Conservation (phyloP, 495 filamentous ascomycete genomes). For the Lasiosphaeria hispida region DNA sequence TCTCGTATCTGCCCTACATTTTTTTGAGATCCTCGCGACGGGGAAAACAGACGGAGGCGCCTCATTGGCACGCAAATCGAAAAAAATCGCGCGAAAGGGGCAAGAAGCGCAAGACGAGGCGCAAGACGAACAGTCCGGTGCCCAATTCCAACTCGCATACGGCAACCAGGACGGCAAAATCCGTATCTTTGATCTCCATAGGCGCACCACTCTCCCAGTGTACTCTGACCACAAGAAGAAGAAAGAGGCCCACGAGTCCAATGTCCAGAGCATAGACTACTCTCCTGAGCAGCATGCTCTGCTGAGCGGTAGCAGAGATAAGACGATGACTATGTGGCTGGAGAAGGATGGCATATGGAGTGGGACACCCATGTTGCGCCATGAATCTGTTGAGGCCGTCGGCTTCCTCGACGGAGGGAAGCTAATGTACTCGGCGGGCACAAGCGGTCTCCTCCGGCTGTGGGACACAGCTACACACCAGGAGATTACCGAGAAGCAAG, state of each 20-base stretch:
- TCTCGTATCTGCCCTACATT: conserved; percentile 83
- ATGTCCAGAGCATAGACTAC: conserved; percentile 81
- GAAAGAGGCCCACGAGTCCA: conserved; percentile 82
- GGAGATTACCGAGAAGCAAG: conserved; percentile 74
- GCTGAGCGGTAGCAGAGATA: conserved; percentile 88
- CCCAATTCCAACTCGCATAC: conserved; percentile 77
- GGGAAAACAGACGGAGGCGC: conserved; percentile 25
- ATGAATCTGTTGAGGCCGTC: conserved; percentile 81
- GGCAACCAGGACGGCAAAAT: conserved; percentile 91
- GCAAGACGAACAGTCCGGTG: conserved; percentile 30
- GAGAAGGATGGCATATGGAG: conserved; percentile 89
- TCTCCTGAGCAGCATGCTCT: conserved; percentile 69
- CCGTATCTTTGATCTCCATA: conserved; percentile 86
- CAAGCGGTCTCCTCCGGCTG: conserved; percentile 74
- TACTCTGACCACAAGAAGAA: conserved; percentile 45
- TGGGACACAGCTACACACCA: conserved; percentile 75
- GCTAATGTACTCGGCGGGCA: conserved; percentile 80
- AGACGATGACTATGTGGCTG: conserved; percentile 89
- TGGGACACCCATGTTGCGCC: conserved; percentile 74
- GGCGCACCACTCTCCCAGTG: conserved; percentile 70
- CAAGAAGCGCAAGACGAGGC: conserved; percentile 47
- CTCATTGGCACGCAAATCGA: conserved; percentile 23
- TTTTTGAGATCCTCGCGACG: conserved; percentile 70
- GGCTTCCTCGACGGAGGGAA: conserved; percentile 71
- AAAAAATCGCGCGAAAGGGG: conserved; percentile 45